Evolutionary conservation across 2,329 filamentous ascomycete species (phyloP), one percentile per base, ranked within the genome.

Genomic region (Akanthomyces lecanii): DNA sequence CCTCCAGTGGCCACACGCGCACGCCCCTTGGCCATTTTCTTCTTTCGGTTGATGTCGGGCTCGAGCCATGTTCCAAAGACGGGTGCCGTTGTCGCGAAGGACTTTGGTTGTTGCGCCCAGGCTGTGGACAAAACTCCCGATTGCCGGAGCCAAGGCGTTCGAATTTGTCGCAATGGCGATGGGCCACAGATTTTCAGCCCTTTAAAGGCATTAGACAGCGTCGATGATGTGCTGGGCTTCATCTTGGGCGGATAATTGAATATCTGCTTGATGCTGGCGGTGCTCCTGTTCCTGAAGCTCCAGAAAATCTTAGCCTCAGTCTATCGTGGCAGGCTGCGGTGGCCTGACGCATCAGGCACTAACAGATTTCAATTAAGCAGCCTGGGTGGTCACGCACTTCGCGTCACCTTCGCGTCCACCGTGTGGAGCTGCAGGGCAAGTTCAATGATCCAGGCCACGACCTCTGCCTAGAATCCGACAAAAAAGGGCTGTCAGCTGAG

Each of bases 11-110:
- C 85, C 55, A 98, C 92, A 70, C 92, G 87, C 56, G 91, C 89
- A 2, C 92, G 86, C 45, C 94, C 95, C 79, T 97, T 97, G 69
- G 92, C 93, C 82, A 96, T 96, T 76, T 91, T 91, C 72, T 87
- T 89, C 74, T 92, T 93, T 67, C 91, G 86, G 70, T 88, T 77
- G 66, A 86, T 78, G 70, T 86, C 89, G 40, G 94, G 94, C 63
- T 90, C 85, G 54, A 98, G 89, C 92, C 93, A 98, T 72, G 85
- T 89, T 68, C 85, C 85, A 74, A 82, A 66, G 72, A 78, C 71
- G 67, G 79, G 67, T 71, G 82, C 65, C 18, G 90, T 90, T 38
- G 88, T 89, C 45, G 91, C 91, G 78, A 97, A 96, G 65, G 84
- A 78, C 73, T 82, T 77, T 70, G 80, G 71, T 70, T 73, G 71